Base-by-base conservation (phyloP, 2,329 filamentous ascomycete species). In the Diaporthe caulivora region DNA sequence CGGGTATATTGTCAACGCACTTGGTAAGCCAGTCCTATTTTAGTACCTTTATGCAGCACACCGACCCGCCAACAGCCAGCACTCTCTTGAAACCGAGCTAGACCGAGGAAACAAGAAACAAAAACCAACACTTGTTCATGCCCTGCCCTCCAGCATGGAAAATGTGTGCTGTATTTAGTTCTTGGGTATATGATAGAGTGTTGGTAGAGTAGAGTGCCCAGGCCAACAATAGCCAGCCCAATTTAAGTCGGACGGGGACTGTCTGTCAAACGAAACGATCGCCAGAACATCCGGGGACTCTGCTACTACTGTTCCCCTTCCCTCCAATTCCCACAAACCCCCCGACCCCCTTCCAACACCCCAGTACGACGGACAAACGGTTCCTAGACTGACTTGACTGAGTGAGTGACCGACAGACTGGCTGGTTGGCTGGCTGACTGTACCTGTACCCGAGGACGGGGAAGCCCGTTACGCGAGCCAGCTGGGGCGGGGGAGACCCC, bases 391-490 rank as follows among this genome's bases (percentile, higher is more conserved):
- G 29, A 9, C 5, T 10, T 13, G 11, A n/a, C n/a, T n/a, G 11
- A 40, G 7, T 13, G 11, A 40, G 2, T 10, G 11, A 40, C 11
- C 2, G 11, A 13, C 37, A 13, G 13, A 10, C 7, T 40, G 37
- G 11, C 37, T 40, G 11, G 9, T 29, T 18, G 60, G 6, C 21
- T 37, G 44, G 51, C 62, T 65, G 62, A 67, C 62, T 67, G 62
- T 67, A 21, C 62, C 62, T 67, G 62, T 67, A 67, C 62, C 62
- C 62, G 62, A 67, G 21, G 29, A 67, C 62, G 62, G 62, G 62
- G 62, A 67, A 67, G 62, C 62, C 62, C 62, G 62, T 67, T 67
- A 67, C 62, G 62, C 62, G 31, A 67, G 62, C 62, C 29, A 67
- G 42, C 42, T 67, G 44, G 62, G 62, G 62, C 62, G 62, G 62